Percentiles rank a stretch among this genome's conserved stretches.
These are phyloP conservation scores for Tremellales sp. DNA, from an alignment of 1,284 basidiomycete genomes.

Conservation along the genomic window DNA sequence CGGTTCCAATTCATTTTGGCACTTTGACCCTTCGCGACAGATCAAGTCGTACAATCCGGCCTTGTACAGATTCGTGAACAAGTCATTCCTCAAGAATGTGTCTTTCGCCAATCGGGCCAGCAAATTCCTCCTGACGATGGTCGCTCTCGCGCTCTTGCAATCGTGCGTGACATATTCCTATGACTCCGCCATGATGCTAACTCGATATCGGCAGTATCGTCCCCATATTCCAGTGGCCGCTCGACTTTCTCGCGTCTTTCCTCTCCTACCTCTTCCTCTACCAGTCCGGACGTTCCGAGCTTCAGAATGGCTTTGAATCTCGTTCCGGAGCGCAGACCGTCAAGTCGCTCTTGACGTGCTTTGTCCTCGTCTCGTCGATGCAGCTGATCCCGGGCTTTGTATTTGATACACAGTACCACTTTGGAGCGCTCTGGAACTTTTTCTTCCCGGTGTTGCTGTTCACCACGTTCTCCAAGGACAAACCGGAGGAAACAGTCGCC, in stretches of 20 bases:
- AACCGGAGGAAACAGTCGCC: slow-evolving; percentile 27
- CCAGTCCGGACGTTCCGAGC: slow-evolving; percentile 19
- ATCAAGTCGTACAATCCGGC: slow-evolving; percentile 29
- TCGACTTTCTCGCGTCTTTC: slow-evolving; percentile 22
- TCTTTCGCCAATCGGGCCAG: slow-evolving; percentile 19
- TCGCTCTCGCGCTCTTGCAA: slow-evolving; percentile 25
- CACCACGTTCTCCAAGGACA: slow-evolving; percentile 18
- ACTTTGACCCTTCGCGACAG: slow-evolving; percentile 9
- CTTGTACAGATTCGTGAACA: slow-evolving; percentile 27
- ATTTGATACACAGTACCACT: slow-evolving; percentile 31
- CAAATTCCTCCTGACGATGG: slow-evolving; percentile 26
- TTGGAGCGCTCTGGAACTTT: slow-evolving; percentile 37
- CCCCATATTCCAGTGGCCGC: slow-evolving; percentile 29
- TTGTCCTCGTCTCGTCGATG: slow-evolving; percentile 22
- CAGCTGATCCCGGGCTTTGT: slow-evolving; percentile 30
- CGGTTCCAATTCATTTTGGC: not conserved
- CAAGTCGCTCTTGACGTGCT: slow-evolving; percentile 25
- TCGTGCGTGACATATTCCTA: slow-evolving; percentile 18
- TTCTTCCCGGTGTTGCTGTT: slow-evolving; percentile 30
- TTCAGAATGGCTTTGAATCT: slow-evolving; percentile 21
- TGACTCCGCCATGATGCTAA: not conserved
- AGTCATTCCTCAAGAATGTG: slow-evolving; percentile 17
- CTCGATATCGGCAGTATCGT: slow-evolving; percentile 17
- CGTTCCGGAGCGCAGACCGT: slow-evolving; percentile 14
- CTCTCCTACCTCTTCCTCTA: slow-evolving; percentile 29